Evolutionary conservation across 257 asterid genomes (phyloP), one percentile per base, ranked within the genome.

Genomic region (Vinca minor): DNA sequence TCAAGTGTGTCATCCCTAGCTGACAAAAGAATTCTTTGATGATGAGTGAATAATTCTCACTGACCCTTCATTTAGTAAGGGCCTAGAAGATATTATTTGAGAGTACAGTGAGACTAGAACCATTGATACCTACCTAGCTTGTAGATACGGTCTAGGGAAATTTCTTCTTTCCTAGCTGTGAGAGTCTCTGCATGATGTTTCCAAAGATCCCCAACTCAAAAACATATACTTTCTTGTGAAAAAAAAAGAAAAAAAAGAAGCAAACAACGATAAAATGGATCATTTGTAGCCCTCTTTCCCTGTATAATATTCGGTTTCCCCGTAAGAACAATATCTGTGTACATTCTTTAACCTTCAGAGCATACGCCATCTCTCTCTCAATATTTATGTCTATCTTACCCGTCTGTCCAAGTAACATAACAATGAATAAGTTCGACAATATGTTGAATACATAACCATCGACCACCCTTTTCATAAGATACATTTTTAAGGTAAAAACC

Each of bases 281-380:
- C 31, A 61, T 53, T 12, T 18, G 23, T 26, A 60, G 7, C 13
- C 39, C 95, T 75, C 77, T 92, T 76, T 89, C 98, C 71, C 96
- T 77, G 34, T 92, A 79, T 25, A 92, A 57, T 52, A 92, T 87
- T 73, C 74, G 79, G 81, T 87, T 83, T 63, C 96, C 98, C 10
- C 93, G 88, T 20, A 89, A 72, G 85, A 92, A 92, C 79, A 92
- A 63, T 68, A 87, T 79, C 69, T 85, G 88, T 1, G 98, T 96
- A 81, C 96, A 77, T 69, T 92, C 95, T 84, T 68, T 82, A 67
- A 78, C 96, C 76, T 88, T 87, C 52, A 92, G 96, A 25, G 98
- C 95, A 26, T 89, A 92, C 2, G 98, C 98, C 71, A 92, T 71
- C 81, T 92, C 98, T 73, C 78, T 84, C 76, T 89, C 98, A 32